Base-by-base conservation (phyloP, 1,284 basidiomycete genomes). In the Austroboletus niveus region DNA sequence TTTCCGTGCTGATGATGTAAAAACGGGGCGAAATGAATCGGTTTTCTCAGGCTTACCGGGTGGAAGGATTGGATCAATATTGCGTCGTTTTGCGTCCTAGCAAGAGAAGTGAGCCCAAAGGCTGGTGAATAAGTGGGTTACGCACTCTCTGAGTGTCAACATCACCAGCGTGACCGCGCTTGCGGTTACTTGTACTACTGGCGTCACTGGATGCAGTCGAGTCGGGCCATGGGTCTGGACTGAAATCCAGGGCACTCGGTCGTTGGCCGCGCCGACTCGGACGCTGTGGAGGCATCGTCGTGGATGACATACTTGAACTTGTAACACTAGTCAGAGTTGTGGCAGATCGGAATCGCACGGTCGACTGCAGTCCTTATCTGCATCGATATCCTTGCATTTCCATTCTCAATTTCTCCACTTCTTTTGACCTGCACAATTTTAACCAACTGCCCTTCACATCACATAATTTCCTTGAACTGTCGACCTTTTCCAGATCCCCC, bases 221-320 rank as follows among this genome's bases (percentile, higher is more conserved):
- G 11, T 68, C 65, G 48, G 22, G 22, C 22, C 54, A 53, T 42
- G 43, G 38, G 22, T 62, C 63, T 27, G 4, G 9, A 8, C 57
- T 56, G 36, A 60, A 75, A 7, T 73, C 68, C 20, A 60, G 62
- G 1, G 73, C 74, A 1, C 57, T 67, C 1, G 65, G 72, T 34
- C 73, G 64, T n/a, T 51, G 54, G 38, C 52, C 53, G 17, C 54
- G 61, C 38, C 65, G 56, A 62, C 53, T 62, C n/a, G 63, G 60
- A 42, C 45, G 52, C n/a, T 1, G 15, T 14, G 34, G 7, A 6
- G 11, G 7, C 36, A 36, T 31, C 55, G 55, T 58, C 20, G 41
- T 35, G 17, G 42, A 11, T 22, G 27, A 20, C 3, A 40, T 10
- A 17, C 24, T 40, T 24, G 39, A 40, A 9, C 31, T 32, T 12